Conservation (phyloP, 305 asterid species). For the Solanum hybrid region DNA sequence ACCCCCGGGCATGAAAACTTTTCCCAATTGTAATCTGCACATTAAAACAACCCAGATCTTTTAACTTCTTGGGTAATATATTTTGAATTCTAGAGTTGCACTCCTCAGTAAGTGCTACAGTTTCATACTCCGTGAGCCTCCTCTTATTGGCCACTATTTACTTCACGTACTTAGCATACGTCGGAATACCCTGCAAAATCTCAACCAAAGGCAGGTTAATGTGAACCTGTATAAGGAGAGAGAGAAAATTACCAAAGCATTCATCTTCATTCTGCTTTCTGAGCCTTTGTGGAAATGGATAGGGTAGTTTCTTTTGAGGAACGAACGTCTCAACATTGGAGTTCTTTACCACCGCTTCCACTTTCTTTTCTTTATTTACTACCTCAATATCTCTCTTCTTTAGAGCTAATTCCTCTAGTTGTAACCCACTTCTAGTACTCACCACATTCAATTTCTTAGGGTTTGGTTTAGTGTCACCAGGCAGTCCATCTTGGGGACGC, state of each 20-base stretch:
- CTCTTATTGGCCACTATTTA: not conserved
- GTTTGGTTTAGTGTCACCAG: not conserved
- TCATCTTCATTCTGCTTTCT: not conserved
- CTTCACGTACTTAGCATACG: not conserved
- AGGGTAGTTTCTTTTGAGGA: not conserved
- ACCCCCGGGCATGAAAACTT: not conserved
- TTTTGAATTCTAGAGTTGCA: not conserved
- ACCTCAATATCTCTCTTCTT: not conserved
- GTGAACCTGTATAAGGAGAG: not conserved
- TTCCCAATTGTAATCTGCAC: too few relatives aligned
- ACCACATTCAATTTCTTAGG: not conserved
- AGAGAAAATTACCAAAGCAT: not conserved
- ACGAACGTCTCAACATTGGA: not conserved
- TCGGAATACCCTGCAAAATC: not conserved
- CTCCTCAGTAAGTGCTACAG: not conserved
- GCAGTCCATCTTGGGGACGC: not conserved
- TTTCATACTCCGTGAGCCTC: not conserved
- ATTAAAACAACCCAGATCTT: not conserved
- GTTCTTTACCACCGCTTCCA: not conserved
- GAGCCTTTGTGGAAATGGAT: not conserved
- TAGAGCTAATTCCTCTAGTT: not conserved
- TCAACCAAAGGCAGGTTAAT: not conserved
- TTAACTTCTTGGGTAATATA: not conserved
- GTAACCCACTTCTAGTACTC: not conserved
- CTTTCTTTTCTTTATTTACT: not conserved